These are phyloP conservation scores for Daedalea quercina DNA, from an alignment of 768 basidiomycete genomes.

Conservation along the genomic window DNA sequence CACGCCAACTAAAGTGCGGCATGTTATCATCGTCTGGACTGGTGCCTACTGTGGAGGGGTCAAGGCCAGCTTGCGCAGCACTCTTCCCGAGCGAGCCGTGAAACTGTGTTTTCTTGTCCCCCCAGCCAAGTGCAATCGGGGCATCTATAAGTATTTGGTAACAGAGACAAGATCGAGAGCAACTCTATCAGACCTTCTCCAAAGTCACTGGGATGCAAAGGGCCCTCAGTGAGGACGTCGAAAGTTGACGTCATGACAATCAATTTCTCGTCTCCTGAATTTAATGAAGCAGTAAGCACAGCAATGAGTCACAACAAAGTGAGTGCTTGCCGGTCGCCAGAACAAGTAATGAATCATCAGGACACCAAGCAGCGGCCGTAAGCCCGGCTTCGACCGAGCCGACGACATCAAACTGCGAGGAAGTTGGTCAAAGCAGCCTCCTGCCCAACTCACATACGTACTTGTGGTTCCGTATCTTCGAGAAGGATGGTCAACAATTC, in stretches of 20 bases:
- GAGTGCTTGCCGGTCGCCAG: slow-evolving; percentile 82
- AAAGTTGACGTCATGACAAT: slow-evolving; percentile 87
- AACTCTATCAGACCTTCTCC: slow-evolving; percentile 61
- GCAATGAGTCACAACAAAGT: slow-evolving; percentile 8
- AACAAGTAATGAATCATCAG: slow-evolving; percentile 83
- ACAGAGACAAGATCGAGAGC: background rate
- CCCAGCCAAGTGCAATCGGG: slow-evolving; percentile 97
- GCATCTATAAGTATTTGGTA: slow-evolving; percentile 46
- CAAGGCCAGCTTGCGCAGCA: slow-evolving; percentile 51
- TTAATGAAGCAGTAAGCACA: background rate
- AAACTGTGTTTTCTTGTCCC: slow-evolving; percentile 94
- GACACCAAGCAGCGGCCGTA: slow-evolving; percentile 79
- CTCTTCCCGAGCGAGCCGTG: slow-evolving; percentile 91
- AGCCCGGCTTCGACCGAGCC: slow-evolving; percentile 86
- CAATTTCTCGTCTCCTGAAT: slow-evolving; percentile 64
- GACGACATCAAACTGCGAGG: slow-evolving; percentile 64
- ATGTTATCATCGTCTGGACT: slow-evolving; percentile 66
- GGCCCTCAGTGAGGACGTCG: slow-evolving; percentile 78
- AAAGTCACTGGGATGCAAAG: slow-evolving; percentile 67
- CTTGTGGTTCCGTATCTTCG: slow-evolving; percentile 39
- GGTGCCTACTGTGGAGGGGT: slow-evolving; percentile 34
- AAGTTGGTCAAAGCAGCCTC: background rate
- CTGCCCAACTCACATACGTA: slow-evolving; percentile 22
- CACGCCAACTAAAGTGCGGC: slow-evolving; percentile 87
- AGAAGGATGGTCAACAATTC: slow-evolving; percentile 72